These are phyloP conservation scores for Diospyros kaki DNA, from an alignment of 148 eudicot species.

Conservation along the genomic window DNA sequence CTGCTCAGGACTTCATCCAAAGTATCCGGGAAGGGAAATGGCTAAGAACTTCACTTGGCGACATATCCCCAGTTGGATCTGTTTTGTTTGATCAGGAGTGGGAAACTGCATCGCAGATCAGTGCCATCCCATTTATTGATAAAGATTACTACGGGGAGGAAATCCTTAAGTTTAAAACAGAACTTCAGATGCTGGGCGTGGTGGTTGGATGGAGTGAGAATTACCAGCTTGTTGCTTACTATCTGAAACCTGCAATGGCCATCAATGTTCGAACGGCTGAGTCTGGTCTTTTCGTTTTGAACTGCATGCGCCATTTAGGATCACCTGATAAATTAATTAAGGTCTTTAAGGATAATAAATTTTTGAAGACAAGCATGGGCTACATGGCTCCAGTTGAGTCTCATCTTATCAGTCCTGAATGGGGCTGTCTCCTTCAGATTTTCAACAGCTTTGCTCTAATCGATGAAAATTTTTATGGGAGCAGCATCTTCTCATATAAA, in stretches of 20 bases:
- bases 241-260: slow-evolving; percentile 32
- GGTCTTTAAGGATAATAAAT: slow-evolving; percentile 32
- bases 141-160: slow-evolving; percentile 37
- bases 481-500: slow-evolving; percentile 22
- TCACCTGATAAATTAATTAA: slow-evolving; percentile 25
- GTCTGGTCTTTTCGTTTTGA: slow-evolving; percentile 35
- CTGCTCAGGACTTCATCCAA: slow-evolving; percentile 33
- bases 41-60: slow-evolving; percentile 53
- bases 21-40: slow-evolving; percentile 37
- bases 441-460: slow-evolving; percentile 44
- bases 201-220: slow-evolving; percentile 24
- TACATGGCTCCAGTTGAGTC: slow-evolving; percentile 42
- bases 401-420: slow-evolving; percentile 33
- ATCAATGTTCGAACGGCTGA: slow-evolving; percentile 20
- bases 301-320: slow-evolving; percentile 25
- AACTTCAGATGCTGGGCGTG: slow-evolving; percentile 53
- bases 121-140: slow-evolving; percentile 51
- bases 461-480: slow-evolving; percentile 41
- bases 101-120: slow-evolving; percentile 37
- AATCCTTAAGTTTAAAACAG: slow-evolving; percentile 29
- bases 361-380: slow-evolving; percentile 44
- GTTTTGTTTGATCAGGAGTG: slow-evolving; percentile 45
- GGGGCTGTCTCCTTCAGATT: slow-evolving; percentile 58
- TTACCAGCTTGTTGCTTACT: slow-evolving; percentile 33
- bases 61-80: slow-evolving; percentile 35